These are phyloP conservation scores for Flaveria trinervia DNA, from an alignment of 129 eudicot genomes.

Conservation along the genomic window DNA sequence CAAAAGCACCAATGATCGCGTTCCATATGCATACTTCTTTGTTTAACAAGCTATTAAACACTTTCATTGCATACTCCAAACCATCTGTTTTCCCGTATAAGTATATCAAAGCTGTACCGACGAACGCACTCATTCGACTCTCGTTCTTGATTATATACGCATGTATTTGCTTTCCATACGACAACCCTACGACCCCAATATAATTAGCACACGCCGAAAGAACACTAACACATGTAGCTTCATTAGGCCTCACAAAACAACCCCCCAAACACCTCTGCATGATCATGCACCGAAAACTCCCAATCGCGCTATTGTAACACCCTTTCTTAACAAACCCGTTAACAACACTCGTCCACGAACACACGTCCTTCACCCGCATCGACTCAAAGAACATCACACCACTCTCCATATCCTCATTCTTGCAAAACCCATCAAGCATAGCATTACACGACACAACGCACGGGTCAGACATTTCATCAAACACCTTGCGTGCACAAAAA, in stretches of 20 bases:
- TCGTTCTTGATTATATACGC: constrained; percentile 59
- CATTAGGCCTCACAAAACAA: constrained; percentile 46
- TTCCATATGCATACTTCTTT: constrained; percentile 73
- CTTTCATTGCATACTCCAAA: constrained; percentile 42
- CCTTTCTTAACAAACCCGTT: constrained; percentile 51
- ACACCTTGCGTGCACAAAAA: constrained; percentile 51
- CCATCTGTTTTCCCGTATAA: constrained; percentile 67
- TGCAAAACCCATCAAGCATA: constrained; percentile 73
- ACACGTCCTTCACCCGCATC: constrained; percentile 54
- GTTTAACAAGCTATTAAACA: constrained; percentile 43
- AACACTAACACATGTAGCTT: constrained; percentile 73
- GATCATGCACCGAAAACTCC: constrained; percentile 49
- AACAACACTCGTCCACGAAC: constrained; percentile 72
- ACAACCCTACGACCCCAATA: constrained; percentile 37
- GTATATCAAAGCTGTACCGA: constrained; percentile 58
- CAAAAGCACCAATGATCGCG: constrained; percentile 63
- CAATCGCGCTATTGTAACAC: constrained; percentile 37
- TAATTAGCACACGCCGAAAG: constrained; percentile 60
- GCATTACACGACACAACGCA: constrained; percentile 70
- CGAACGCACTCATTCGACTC: constrained; percentile 45
- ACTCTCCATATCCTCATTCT: constrained; percentile 55
- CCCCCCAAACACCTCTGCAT: constrained; percentile 30
- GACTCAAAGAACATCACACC: constrained; percentile 48
- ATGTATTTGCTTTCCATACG: constrained; percentile 64
- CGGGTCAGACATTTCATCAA: constrained; percentile 64